phyloP scores from a whole-genome alignment of 805 yeast species.

The Maudiozyma barnettii region DNA sequence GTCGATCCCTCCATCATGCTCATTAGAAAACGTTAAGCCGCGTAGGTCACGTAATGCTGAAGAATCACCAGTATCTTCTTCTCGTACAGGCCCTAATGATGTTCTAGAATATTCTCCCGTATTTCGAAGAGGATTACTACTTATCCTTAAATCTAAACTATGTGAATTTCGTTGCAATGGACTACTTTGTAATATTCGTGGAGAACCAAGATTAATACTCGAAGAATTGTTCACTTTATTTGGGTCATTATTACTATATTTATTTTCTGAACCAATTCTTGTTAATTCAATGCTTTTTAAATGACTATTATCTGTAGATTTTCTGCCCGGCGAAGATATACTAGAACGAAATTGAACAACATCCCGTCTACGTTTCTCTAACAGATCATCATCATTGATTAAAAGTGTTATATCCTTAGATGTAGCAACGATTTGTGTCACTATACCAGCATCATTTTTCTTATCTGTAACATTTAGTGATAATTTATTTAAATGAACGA shows the following conservation, averaged over 20 bases:
- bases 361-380: conserved; percentile 21
- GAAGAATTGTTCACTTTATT: not conserved
- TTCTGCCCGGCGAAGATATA: conserved; percentile 28
- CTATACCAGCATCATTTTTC: conserved; percentile 30
- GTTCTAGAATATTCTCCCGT: conserved; percentile 7
- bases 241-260: not conserved
- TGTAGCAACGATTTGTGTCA: conserved; percentile 31
- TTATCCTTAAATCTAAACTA: conserved; percentile 12
- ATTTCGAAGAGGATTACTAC: conserved; percentile 3
- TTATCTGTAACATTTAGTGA: conserved; percentile 26
- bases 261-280: not conserved
- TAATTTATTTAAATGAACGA: conserved; percentile 29
- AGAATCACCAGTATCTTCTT: conserved; percentile 13
- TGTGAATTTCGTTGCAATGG: conserved; percentile 2
- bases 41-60: conserved; percentile 1
- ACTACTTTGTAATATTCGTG: not conserved
- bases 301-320: conserved; percentile 28
- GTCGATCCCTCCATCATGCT: not conserved
- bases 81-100: conserved; percentile 20
- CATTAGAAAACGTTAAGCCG: not conserved
- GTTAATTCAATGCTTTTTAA: conserved; percentile 4
- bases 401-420: conserved; percentile 34
- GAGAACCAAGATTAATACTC: not conserved
- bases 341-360: conserved; percentile 26
- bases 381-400: conserved; percentile 18